Percentiles rank a stretch among this genome's conserved stretches.
These are phyloP conservation scores for Carex sylvatica DNA, from an alignment of 202 grass and related monocot species.

Conservation along the genomic window DNA sequence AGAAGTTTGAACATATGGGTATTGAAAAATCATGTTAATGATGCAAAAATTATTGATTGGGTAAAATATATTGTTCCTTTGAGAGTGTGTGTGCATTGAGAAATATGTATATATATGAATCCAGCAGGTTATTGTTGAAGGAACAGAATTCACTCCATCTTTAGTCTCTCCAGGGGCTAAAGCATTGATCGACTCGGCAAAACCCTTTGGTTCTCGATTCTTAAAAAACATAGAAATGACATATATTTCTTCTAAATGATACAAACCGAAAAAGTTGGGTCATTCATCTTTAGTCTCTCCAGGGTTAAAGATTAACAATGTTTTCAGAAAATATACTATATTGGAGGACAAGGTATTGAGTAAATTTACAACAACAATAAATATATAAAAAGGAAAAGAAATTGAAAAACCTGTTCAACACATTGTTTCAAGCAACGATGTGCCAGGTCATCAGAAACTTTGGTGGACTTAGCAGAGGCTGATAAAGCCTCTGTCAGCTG, in stretches of 20 bases:
- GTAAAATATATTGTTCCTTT: not conserved
- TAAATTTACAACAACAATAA: constrained; percentile 6
- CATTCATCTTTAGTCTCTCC: not conserved
- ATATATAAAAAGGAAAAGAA: constrained; percentile 6
- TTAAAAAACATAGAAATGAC: not conserved
- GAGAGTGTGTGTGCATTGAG: not conserved
- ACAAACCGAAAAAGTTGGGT: not conserved
- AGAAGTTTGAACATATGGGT: not conserved
- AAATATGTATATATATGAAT: not conserved
- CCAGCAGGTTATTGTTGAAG: not conserved
- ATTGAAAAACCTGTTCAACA: constrained; percentile 61
- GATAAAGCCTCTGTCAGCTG: constrained; percentile 80
- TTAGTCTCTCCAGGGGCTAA: not conserved
- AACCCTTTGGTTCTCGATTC: not conserved
- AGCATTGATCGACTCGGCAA: not conserved
- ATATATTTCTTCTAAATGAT: not conserved
- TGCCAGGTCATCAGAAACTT: constrained; percentile 61
- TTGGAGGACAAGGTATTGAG: not conserved
- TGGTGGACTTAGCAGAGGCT: constrained; percentile 53
- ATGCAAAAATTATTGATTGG: not conserved
- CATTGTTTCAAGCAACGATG: constrained; percentile 54
- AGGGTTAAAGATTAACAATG: not conserved
- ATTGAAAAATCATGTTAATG: not conserved
- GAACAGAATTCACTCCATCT: not conserved
- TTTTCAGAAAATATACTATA: not conserved